phyloP scores from a whole-genome alignment of 2,329 filamentous ascomycete species.

The Colletotrichum lini region DNA sequence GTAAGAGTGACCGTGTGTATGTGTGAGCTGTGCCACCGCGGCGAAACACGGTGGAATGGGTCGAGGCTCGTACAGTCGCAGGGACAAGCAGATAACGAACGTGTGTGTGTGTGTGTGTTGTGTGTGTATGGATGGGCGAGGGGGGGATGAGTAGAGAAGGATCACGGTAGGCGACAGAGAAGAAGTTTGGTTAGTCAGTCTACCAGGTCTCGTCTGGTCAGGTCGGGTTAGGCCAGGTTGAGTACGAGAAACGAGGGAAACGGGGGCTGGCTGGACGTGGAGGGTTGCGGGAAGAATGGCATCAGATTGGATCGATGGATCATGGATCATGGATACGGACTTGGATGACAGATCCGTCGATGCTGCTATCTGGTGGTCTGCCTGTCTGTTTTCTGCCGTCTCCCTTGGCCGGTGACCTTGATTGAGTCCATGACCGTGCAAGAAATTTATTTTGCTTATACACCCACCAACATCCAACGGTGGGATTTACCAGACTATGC shows the following conservation, averaged over 20 bases:
- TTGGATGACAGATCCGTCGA: constrained; percentile 7
- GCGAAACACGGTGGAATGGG: constrained; percentile 37
- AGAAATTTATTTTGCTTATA: constrained; percentile 6
- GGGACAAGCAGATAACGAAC: neutral
- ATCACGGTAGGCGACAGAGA: constrained; percentile 6
- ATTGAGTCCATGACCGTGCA: constrained; percentile 9
- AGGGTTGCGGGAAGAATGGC: constrained; percentile 17
- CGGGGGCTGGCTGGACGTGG: constrained; percentile 2
- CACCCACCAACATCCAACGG: constrained; percentile 6
- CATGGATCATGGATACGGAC: neutral
- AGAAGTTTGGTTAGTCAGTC: neutral
- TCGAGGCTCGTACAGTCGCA: constrained; percentile 29
- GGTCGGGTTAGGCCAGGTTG: neutral
- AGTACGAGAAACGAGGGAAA: constrained; percentile 8
- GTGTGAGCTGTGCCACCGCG: constrained; percentile 28
- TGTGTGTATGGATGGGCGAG: neutral
- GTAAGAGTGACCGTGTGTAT: neutral
- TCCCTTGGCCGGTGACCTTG: neutral
- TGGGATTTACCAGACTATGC: neutral
- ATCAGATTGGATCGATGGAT: constrained; percentile 11
- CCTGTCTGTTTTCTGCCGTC: neutral
- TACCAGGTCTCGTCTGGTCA: neutral
- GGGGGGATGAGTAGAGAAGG: neutral
- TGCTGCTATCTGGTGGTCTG: neutral
- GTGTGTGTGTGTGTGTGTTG: neutral